These are phyloP conservation scores for Stylosanthes scabra DNA, from an alignment of 331 rosid genomes.

Conservation along the genomic window DNA sequence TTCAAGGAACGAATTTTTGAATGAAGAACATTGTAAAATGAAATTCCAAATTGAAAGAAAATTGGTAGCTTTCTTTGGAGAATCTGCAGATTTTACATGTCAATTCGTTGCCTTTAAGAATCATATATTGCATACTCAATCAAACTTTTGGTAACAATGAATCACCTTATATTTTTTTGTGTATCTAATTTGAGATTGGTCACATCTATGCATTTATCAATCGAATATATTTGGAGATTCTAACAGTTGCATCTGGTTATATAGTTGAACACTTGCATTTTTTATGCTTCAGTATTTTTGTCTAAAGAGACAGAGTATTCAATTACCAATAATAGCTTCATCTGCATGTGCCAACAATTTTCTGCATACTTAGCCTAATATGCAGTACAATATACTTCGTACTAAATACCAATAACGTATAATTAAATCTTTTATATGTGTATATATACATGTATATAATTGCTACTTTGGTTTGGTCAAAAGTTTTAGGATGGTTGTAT, in stretches of 20 bases:
- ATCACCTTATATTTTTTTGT: conserved; percentile 39
- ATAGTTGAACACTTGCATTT: background rate
- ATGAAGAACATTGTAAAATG: conserved; percentile 34
- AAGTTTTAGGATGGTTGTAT: background rate
- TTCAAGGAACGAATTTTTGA: conserved; percentile 5
- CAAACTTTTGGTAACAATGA: conserved; percentile 40
- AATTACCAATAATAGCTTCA: conserved; percentile 16
- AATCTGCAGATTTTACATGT: conserved; percentile 51
- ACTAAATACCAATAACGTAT: background rate
- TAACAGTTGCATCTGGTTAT: background rate
- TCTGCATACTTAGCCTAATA: background rate
- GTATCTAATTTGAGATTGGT: background rate
- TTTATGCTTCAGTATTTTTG: conserved; percentile 30
- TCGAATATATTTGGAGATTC: conserved; percentile 45
- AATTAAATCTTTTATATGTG: background rate
- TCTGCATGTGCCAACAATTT: conserved; percentile 16
- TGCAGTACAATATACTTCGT: background rate
- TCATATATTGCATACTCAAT: conserved; percentile 38
- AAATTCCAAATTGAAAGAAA: conserved; percentile 45
- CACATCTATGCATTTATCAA: conserved; percentile 29
- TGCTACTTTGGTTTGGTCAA: background rate
- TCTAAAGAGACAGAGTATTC: conserved; percentile 7
- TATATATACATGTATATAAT: no score
- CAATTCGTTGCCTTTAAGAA: conserved; percentile 47
- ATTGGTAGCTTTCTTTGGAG: conserved; percentile 46